phyloP scores from a whole-genome alignment of 2,329 filamentous ascomycete species.

The Fusarium sp. region DNA sequence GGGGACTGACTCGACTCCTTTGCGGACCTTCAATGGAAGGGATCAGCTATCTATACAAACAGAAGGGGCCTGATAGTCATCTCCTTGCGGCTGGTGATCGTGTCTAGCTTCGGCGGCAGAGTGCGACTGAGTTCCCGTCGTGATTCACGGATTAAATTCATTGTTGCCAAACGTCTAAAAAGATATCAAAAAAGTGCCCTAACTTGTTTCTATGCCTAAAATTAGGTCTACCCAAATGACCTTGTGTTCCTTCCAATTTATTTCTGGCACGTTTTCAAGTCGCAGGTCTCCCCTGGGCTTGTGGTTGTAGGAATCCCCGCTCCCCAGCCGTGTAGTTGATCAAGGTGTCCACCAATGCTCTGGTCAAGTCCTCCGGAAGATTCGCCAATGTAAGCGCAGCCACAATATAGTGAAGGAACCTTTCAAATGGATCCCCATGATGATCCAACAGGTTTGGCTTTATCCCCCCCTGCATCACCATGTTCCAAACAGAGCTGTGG shows the following conservation, averaged over 20 bases:
- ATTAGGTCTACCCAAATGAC: background rate
- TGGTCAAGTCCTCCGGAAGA: background rate
- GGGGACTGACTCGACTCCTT: background rate
- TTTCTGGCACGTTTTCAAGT: background rate
- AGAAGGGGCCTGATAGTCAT: background rate
- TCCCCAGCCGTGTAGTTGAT: background rate
- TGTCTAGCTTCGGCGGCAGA: background rate
- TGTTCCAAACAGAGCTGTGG: background rate
- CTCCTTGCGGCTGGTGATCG: background rate
- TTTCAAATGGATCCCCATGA: background rate
- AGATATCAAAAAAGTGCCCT: background rate
- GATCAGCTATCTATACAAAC: background rate
- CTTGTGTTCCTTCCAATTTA: background rate
- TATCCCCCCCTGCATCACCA: background rate
- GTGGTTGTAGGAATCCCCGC: background rate
- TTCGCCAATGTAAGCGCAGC: background rate
- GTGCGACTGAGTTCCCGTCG: background rate
- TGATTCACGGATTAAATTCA: background rate
- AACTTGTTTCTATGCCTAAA: background rate
- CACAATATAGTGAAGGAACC: background rate
- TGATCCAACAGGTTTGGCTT: background rate
- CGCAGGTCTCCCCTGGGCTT: background rate
- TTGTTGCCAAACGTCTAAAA: background rate
- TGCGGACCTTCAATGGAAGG: no score
- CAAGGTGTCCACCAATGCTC: background rate